Conservation (phyloP, 2,329 filamentous ascomycete species). For the Chaetomiaceae sp. region DNA sequence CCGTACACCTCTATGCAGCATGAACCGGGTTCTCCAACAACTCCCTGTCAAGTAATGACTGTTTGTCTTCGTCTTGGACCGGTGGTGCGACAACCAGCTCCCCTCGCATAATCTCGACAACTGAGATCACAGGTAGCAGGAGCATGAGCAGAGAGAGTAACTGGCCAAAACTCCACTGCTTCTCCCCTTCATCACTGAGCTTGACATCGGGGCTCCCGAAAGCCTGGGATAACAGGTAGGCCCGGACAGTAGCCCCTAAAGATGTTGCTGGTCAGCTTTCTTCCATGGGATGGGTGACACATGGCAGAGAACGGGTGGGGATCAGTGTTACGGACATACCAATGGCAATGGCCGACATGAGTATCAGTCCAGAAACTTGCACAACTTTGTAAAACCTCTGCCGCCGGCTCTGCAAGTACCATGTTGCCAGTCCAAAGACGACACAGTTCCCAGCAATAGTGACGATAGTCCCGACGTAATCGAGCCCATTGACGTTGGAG, state of each 20-base stretch:
- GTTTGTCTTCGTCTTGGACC: constrained; percentile 18
- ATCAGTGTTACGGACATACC: constrained; percentile 31
- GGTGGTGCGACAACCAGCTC: constrained; percentile 23
- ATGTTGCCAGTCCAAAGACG: constrained; percentile 56
- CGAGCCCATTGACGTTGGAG: constrained; percentile 36
- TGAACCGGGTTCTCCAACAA: constrained; percentile 7
- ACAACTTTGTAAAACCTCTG: constrained; percentile 51
- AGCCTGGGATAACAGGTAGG: constrained; percentile 55
- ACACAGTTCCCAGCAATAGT: constrained; percentile 55
- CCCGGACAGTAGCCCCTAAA: constrained; percentile 46
- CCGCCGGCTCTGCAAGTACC: constrained; percentile 56
- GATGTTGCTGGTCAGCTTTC: neutral
- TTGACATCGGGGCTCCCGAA: constrained; percentile 50
- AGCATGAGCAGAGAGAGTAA: constrained; percentile 55
- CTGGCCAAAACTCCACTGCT: constrained; percentile 59
- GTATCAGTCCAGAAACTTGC: constrained; percentile 47
- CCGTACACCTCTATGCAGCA: too few species aligned
- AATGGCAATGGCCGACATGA: constrained; percentile 54
- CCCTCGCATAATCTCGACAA: constrained; percentile 48
- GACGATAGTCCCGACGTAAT: constrained; percentile 55
- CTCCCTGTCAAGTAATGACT: constrained; percentile 14
- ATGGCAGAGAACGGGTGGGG: neutral
- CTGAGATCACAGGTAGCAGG: constrained; percentile 54
- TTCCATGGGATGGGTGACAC: too few species aligned
- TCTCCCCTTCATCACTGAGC: constrained; percentile 50